Percentiles rank a stretch among this genome's conserved stretches.
Evolutionary conservation across 2,329 filamentous ascomycete species (phyloP).

Genomic region (Monilinia vaccinii-corymbosi): DNA sequence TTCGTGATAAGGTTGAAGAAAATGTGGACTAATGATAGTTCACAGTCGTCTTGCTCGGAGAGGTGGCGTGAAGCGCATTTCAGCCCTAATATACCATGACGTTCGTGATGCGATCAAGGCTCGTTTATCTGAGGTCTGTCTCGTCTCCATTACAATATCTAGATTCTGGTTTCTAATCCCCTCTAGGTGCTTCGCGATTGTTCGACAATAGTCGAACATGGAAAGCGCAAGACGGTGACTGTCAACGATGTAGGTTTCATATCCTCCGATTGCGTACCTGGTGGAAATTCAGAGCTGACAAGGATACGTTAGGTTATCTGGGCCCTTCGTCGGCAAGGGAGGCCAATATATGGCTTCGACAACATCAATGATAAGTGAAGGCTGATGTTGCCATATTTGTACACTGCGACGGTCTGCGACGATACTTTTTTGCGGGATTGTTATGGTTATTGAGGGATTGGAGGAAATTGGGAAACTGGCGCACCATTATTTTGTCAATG

Average conservation of each 20-base stretch:
- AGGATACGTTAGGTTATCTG: conserved; percentile 42
- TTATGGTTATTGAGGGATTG: not conserved
- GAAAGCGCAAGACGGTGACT: conserved; percentile 52
- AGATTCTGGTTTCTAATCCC: not conserved
- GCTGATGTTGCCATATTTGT: not conserved
- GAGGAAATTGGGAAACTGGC: not conserved
- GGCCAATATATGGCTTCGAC: conserved; percentile 51
- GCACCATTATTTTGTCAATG: not conserved
- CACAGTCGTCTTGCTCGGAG: conserved; percentile 58
- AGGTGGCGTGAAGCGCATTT: conserved; percentile 70
- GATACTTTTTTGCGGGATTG: not conserved
- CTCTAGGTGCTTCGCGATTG: not conserved
- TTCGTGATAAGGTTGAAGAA: not conserved
- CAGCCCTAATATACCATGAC: conserved; percentile 54
- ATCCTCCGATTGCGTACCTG: not conserved
- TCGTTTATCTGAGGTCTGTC: conserved; percentile 39
- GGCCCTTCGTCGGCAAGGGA: conserved; percentile 38
- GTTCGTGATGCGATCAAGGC: conserved; percentile 42
- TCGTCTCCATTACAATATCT: not conserved
- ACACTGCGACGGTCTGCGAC: not conserved
- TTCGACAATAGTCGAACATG: conserved; percentile 38
- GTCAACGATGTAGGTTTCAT: conserved; percentile 45
- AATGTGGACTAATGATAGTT: not conserved
- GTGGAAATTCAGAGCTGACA: not conserved
- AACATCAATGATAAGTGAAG: conserved; percentile 19